These are phyloP conservation scores for Calophaca sinica DNA, from an alignment of 306 rosid genomes.

Conservation along the genomic window DNA sequence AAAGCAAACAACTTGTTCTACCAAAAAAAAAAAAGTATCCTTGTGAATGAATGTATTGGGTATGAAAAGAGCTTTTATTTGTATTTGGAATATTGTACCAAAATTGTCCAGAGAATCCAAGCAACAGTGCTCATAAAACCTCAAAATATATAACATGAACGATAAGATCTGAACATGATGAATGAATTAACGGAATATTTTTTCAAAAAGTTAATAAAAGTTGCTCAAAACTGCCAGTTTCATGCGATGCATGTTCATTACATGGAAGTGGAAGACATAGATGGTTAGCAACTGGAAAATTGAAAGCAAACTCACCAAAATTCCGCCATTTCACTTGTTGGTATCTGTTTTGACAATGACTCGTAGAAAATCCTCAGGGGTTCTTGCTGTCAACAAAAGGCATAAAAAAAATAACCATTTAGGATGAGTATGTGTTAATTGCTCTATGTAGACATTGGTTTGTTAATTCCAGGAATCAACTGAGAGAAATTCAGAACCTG, in stretches of 20 bases:
- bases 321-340: slow-evolving; percentile 92
- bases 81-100: neutral
- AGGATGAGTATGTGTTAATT: slow-evolving; percentile 30
- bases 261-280: neutral
- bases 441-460: slow-evolving; percentile 10
- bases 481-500: slow-evolving; percentile 63
- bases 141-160: slow-evolving; percentile 7
- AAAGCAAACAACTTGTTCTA: neutral
- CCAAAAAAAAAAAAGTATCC: neutral
- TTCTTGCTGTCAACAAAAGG: slow-evolving; percentile 76
- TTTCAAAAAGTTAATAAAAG: neutral
- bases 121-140: slow-evolving; percentile 23
- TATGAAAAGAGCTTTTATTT: neutral
- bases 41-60: neutral
- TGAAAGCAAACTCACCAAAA: slow-evolving; percentile 66
- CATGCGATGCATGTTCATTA: slow-evolving; percentile 6
- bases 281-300: slow-evolving; percentile 21
- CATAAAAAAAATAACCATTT: slow-evolving; percentile 39
- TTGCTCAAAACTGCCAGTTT: neutral
- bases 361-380: slow-evolving; percentile 87
- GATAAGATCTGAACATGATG: slow-evolving; percentile 18
- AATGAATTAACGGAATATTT: neutral
- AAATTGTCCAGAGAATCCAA: slow-evolving; percentile 17
- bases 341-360: slow-evolving; percentile 89
- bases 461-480: slow-evolving; percentile 35